Evolutionary conservation across 176 grass and related monocot species (phyloP).

Genomic region (Avena insularis): DNA sequence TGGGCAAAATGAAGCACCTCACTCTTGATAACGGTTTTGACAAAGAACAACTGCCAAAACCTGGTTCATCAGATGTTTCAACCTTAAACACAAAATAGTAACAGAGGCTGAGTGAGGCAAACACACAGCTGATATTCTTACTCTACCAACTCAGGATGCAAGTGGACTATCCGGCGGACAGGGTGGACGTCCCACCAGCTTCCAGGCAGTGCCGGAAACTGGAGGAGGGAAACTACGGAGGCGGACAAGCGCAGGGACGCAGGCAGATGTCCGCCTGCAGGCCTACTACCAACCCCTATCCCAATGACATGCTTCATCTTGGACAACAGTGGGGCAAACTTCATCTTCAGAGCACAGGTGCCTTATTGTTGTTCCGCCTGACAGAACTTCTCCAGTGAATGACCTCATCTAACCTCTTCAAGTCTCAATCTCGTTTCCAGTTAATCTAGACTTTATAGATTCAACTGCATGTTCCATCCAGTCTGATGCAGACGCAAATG

Average conservation of each 20-base stretch:
- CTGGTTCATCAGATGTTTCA: constrained; percentile 24
- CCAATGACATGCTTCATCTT: constrained; percentile 5
- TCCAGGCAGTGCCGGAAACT: too few species aligned
- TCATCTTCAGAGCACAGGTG: constrained; percentile 18
- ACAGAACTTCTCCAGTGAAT: not conserved
- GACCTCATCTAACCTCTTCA: constrained; percentile 46
- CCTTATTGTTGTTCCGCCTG: not conserved
- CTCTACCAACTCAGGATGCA: not conserved
- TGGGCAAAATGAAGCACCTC: not conserved
- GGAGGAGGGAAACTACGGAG: too few species aligned
- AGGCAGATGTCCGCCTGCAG: too few species aligned
- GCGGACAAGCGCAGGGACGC: too few species aligned
- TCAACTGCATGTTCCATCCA: constrained; percentile 63
- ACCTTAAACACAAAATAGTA: not conserved
- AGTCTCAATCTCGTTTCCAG: constrained; percentile 44
- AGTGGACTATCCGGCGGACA: too few species aligned
- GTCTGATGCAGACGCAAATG: constrained; percentile 76
- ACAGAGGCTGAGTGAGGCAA: constrained; percentile 3
- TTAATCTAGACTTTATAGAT: constrained; percentile 42
- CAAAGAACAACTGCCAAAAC: constrained; percentile 19
- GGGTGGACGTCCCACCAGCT: too few species aligned
- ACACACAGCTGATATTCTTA: not conserved
- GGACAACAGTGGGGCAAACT: not conserved
- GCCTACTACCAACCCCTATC: not conserved
- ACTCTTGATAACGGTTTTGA: not conserved